Evolutionary conservation across 2,329 filamentous ascomycete genomes (phyloP).

Genomic region (Pseudogymnoascus sp.): DNA sequence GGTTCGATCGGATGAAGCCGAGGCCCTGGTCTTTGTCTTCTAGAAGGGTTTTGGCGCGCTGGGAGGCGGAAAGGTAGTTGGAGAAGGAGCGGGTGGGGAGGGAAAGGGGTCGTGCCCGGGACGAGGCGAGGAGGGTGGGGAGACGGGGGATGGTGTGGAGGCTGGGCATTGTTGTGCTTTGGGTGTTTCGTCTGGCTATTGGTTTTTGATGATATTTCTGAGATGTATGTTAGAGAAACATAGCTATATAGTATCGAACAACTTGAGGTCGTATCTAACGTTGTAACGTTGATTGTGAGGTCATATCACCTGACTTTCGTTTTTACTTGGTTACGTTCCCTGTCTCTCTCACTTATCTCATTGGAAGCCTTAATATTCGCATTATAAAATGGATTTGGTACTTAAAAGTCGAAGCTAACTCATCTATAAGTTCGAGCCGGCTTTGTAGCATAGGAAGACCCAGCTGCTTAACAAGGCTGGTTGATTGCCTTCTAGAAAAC

Average conservation of each 20-base stretch:
- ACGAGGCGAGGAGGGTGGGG: not conserved
- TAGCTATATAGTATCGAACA: not conserved
- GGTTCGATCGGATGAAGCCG: slow-evolving; percentile 45
- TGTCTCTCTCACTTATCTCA: no score
- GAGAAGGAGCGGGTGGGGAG: not conserved
- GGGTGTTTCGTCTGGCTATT: not conserved
- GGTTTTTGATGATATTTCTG: not conserved
- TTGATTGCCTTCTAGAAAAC: no score
- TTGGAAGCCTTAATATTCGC: no score
- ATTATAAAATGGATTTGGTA: no score
- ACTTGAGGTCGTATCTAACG: not conserved
- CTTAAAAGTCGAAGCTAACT: no score
- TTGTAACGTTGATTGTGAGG: not conserved
- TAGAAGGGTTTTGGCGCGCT: slow-evolving; percentile 30
- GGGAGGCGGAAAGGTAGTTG: not conserved
- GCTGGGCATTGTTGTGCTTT: not conserved
- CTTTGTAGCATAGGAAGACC: no score
- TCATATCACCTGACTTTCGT: not conserved
- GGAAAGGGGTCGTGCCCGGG: not conserved
- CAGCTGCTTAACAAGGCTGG: no score
- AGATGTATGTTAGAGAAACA: not conserved
- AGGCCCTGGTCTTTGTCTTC: slow-evolving; percentile 43
- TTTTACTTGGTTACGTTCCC: no score
- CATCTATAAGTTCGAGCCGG: no score
- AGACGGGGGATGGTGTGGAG: not conserved